Evolutionary conservation across 2,329 filamentous ascomycete genomes (phyloP).

Genomic region (Phialocephala subalpina): DNA sequence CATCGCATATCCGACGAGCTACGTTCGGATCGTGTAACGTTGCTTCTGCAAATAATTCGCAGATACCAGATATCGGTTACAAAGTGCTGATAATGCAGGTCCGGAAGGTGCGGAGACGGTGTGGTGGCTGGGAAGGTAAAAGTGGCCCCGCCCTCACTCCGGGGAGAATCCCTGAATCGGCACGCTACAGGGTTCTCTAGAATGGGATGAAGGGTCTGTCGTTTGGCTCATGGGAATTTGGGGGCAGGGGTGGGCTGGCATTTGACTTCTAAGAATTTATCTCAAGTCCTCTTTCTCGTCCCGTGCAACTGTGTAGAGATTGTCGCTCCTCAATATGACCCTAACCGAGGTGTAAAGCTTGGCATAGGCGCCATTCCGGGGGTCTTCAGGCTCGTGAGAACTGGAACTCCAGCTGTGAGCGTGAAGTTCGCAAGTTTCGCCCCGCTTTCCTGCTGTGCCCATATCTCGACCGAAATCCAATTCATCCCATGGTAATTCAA

Average conservation of each 20-base stretch:
- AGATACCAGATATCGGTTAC: background rate
- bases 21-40: background rate
- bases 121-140: background rate
- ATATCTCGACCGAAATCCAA: slow-evolving; percentile 70
- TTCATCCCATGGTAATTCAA: slow-evolving; percentile 71
- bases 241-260: background rate
- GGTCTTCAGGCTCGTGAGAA: slow-evolving; percentile 16
- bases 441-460: slow-evolving; percentile 55
- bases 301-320: background rate
- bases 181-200: background rate
- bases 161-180: background rate
- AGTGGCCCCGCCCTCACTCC: background rate
- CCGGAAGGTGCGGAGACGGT: background rate
- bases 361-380: background rate
- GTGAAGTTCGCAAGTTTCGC: slow-evolving; percentile 24
- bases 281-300: background rate
- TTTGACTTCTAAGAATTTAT: slow-evolving; percentile 2
- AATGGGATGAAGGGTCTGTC: background rate
- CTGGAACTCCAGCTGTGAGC: slow-evolving; percentile 23
- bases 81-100: background rate
- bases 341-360: slow-evolving; percentile 2
- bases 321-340: slow-evolving; percentile 1
- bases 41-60: background rate
- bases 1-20: background rate
- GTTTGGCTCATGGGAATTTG: background rate